Base-by-base conservation (phyloP, 1,139 yeast species). In the Taiozyma sp. region DNA sequence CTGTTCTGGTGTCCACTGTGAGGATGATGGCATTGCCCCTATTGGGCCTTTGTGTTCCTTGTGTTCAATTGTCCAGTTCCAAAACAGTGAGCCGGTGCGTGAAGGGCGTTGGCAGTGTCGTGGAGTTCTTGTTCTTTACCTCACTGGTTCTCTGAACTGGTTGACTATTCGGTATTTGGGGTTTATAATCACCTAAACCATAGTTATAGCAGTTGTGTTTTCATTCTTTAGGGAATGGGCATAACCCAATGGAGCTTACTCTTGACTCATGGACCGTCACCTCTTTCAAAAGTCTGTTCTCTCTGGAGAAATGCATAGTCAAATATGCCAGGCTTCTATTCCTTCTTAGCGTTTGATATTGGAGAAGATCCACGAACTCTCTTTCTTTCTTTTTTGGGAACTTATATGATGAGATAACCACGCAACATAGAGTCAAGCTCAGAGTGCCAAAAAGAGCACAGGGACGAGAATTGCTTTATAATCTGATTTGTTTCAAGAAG, bases 361-460 rank as follows among this genome's bases (percentile, higher is more conserved):
- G 19, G 42, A 44, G 32, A 28, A 19, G 44, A 32, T 40, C 21
- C 6, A 40, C n/a, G 35, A n/a, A 32, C 35, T 32, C 19, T 32
- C 6, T 6, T 24, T 24, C 19, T 16, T 16, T 16, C 19, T 16
- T 3, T 32, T 16, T 32, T 43, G 6, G 19, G 11, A 41, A 28
- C 47, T 64, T 64, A 54, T 58, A 53, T 85, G 93, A 86, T 85
- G 93, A 85, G 79, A 84, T 80, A 74, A 70, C 71, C 76, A 81
- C 78, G 88, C 83, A 79, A 83, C 89, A 83, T 85, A 85, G 95
- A 86, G 95, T 86, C 95, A 86, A 86, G 95, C 95, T 86, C 95
- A 76, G 89, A 85, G 85, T 67, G 63, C 61, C 43, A 52, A 63
- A 19, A 61, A 63, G 60, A 61, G 59, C 60, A 56, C 75, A 58